phyloP scores from a whole-genome alignment of 192 early-diverging fungal species.

The Coemansia asiatica region DNA sequence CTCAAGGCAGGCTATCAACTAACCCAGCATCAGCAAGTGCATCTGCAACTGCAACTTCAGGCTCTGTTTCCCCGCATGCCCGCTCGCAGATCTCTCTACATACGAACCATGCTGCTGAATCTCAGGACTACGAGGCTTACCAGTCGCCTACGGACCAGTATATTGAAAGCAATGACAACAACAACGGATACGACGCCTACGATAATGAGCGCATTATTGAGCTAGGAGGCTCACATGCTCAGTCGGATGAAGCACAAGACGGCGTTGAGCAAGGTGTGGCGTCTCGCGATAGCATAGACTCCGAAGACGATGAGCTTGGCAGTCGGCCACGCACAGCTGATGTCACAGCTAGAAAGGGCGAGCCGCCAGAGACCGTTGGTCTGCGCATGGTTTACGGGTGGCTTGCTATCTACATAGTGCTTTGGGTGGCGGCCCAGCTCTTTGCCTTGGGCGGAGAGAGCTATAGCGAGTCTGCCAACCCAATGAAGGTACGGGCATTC shows the following conservation, averaged over 20 bases:
- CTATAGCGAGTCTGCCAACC: conserved; percentile 17
- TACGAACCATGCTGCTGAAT: conserved; percentile 19
- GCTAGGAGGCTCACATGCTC: not conserved
- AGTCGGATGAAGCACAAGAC: not conserved
- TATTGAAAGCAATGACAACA: not conserved
- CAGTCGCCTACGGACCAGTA: conserved; percentile 2
- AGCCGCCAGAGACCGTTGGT: conserved; percentile 40
- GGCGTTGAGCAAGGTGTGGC: not conserved
- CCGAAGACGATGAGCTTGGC: conserved; percentile 29
- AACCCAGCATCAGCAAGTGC: not conserved
- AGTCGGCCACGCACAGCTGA: not conserved
- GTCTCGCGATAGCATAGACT: conserved; percentile 9
- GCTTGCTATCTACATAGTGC: conserved; percentile 25
- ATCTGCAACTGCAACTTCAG: not conserved
- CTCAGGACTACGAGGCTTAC: not conserved
- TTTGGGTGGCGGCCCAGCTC: conserved; percentile 34
- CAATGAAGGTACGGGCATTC: conserved; percentile 37
- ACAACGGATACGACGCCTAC: conserved; percentile 4
- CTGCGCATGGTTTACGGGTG: conserved; percentile 34
- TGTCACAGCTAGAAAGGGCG: conserved; percentile 11
- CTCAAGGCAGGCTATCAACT: not conserved
- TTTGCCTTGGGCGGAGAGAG: conserved; percentile 31
- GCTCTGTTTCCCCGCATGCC: not conserved
- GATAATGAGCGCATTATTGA: conserved; percentile 23
- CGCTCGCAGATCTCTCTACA: conserved; percentile 53